Conservation (phyloP, 805 yeast species). For the Wickerhamomyces rabaulensis region DNA sequence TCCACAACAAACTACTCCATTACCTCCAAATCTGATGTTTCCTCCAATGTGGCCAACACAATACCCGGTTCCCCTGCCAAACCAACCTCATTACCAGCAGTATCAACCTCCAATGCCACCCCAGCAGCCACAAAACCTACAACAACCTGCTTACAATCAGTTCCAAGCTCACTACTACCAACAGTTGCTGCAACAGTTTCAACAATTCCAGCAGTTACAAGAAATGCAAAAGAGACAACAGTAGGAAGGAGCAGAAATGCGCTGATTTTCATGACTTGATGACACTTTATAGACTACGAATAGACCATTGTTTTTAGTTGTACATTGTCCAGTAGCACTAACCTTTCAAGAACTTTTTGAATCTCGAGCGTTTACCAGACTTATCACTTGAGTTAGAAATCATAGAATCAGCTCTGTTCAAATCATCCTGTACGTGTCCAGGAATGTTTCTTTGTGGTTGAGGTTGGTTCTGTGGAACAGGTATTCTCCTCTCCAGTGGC, state of each 20-base stretch:
- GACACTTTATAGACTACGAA: too few species aligned
- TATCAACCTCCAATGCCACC: slow-evolving; percentile 1
- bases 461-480: slow-evolving; percentile 4
- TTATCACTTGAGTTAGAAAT: slow-evolving; percentile 21
- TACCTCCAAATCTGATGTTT: neutral
- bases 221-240: neutral
- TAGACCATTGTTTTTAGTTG: too few species aligned
- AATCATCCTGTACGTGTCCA: neutral
- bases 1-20: neutral
- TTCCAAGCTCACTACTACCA: neutral
- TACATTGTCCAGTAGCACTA: neutral
- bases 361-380: slow-evolving; percentile 41
- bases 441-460: slow-evolving; percentile 2
- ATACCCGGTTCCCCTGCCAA: neutral
- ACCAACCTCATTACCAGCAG: neutral
- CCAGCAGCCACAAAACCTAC: neutral
- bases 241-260: too few species aligned
- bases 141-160: neutral
- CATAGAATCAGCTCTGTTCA: neutral
- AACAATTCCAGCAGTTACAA: neutral
- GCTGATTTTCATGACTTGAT: too few species aligned
- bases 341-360: slow-evolving; percentile 39
- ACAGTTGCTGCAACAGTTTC: neutral
- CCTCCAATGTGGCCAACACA: neutral
- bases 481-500: slow-evolving; percentile 10